Percentiles rank a stretch among this genome's conserved stretches.
These are phyloP conservation scores for Corymbia maculata DNA, from an alignment of 345 rosid genomes.

Conservation along the genomic window DNA sequence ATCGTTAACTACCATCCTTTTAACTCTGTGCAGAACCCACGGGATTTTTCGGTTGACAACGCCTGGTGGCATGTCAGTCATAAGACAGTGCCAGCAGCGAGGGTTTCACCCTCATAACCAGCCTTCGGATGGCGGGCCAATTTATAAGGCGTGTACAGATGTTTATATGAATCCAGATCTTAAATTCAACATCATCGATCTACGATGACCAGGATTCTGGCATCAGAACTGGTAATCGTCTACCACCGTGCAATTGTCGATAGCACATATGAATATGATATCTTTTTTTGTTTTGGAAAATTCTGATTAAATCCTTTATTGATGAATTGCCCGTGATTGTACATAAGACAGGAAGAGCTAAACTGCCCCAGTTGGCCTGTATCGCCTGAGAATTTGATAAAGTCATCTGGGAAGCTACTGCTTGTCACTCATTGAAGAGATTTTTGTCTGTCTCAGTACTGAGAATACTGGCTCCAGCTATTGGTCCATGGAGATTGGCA, in stretches of 20 bases:
- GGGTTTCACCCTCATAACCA: constrained; percentile 82
- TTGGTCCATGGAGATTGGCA: neutral
- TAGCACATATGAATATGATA: neutral
- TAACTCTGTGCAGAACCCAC: constrained; percentile 34
- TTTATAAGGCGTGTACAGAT: constrained; percentile 74
- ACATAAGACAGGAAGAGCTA: neutral
- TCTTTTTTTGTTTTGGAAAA: neutral
- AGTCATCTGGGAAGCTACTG: neutral
- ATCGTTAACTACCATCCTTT: neutral
- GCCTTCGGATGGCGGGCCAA: constrained; percentile 84
- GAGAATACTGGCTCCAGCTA: neutral
- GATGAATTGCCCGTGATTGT: neutral
- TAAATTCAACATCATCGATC: constrained; percentile 79
- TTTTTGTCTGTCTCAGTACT: neutral
- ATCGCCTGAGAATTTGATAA: neutral
- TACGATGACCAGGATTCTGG: constrained; percentile 31
- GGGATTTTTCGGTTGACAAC: constrained; percentile 89
- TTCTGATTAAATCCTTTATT: neutral
- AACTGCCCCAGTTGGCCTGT: neutral
- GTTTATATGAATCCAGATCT: constrained; percentile 84
- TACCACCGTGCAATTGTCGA: neutral
- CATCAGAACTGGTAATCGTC: neutral
- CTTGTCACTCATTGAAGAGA: neutral
- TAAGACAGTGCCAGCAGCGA: constrained; percentile 76
- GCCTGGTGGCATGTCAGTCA: constrained; percentile 92